Evolutionary conservation across 768 basidiomycete species (phyloP), one percentile per base, ranked within the genome.

Genomic region (Xerocomus brunneocitrinus): DNA sequence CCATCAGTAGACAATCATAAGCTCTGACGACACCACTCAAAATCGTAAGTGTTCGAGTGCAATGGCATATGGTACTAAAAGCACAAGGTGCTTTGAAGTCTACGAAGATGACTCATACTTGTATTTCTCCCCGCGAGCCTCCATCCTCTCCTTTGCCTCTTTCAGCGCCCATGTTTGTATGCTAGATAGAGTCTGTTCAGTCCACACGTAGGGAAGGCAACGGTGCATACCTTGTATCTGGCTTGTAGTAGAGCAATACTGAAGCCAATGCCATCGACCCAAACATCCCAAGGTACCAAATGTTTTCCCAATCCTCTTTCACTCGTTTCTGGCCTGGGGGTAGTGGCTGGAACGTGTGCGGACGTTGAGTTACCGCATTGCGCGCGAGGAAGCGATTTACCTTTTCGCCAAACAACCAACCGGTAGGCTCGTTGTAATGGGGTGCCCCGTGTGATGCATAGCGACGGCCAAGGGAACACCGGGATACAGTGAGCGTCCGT

Each of bases 261-360:
- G 79, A 70, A 30, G 85, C 89, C 56, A 93, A 73, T 5, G 76
- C 82, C 82, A 97, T 87, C 12, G 83, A 76, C 32, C 94, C 94
- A 64, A 89, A 93, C 89, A 97, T 93, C 31, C 93, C 94, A 56
- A 84, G 68, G 64, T 91, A 90, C 88, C 91, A 97, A 38, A 90
- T 77, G 58, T 79, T 84, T 75, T 97, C 94, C 93, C 93, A 97
- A 24, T 85, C 81, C 68, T 95, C 91, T 68, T 86, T 87, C 66
- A 86, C 82, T 64, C 93, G 80, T 68, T 90, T 95, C 71, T 90
- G 84, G 9, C 91, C 91, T 4, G 85, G 81, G 31, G 85, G 78
- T 43, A 76, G 82, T 6, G 91, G 89, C 91, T 92, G 53, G 53
- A 50, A 31, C 28, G 49, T 30, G 46, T 32, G 27, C 47, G 32